Base-by-base conservation (phyloP, 2,329 filamentous ascomycete species). In the Mariannaea elegans region DNA sequence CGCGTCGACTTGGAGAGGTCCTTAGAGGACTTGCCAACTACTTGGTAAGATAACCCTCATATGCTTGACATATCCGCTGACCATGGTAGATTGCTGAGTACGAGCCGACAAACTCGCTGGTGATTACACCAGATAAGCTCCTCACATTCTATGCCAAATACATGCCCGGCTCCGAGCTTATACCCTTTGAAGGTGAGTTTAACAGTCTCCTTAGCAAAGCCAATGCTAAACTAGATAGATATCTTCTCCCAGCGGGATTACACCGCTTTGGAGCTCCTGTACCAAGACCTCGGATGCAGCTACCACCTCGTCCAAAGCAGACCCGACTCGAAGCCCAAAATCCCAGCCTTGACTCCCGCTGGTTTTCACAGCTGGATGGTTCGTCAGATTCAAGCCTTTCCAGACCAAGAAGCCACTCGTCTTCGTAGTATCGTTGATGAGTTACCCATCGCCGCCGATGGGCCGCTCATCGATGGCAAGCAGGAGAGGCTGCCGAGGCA, bases 401-500 rank as follows among this genome's bases (percentile, higher is more conserved):
- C 93, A 0, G 88, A 93, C 38, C 82, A 86, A 45, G 93, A 97
- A 74, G 89, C 87, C 58, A 82, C 84, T 39, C 86, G 93, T 9
- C 80, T 97, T 4, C 81, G 87, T 41, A 87, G 84, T 57, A 86
- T 92, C 19, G 85, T 94, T 3, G 75, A 87, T 3, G 84, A 89
- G 42, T 86, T 94, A 75, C 90, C 92, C 1, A 90, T 96, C 67
- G 76, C 82, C 27, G 77, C 78, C 0, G 77, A 80, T 47, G 77
- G 76, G 8, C 65, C 87, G 74, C 87, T 89, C 54, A 82, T 87
- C 0, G 83, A 88, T 42, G 84, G 90, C 46, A 85, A 82, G 63
- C 87, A 84, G 10, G 91, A 94, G 74, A 82, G 90, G 2, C 89
- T 96, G 54, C 93, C 93, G 0, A 93, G 92, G 64, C 89, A 93